Conservation (phyloP, 1,139 yeast species). For the Magnusiomyces clavatus region DNA sequence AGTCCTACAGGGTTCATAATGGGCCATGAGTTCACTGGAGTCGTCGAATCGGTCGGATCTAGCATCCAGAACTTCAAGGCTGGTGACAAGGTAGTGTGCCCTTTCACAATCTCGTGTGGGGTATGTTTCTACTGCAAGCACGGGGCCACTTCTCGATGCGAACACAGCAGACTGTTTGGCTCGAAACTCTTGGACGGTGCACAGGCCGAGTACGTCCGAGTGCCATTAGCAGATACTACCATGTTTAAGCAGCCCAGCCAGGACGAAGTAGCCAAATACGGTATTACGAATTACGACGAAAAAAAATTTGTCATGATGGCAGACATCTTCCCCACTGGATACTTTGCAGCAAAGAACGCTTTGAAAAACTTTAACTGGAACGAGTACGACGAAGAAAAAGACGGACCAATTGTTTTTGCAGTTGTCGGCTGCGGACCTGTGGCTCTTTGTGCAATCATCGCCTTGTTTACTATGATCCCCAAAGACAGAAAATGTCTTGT, state of each 20-base stretch:
- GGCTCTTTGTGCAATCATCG: slow-evolving; percentile 47
- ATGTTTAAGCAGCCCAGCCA: slow-evolving; percentile 38
- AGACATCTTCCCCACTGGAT: slow-evolving; percentile 61
- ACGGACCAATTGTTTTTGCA: slow-evolving; percentile 22
- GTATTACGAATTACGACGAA: slow-evolving; percentile 28
- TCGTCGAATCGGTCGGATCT: slow-evolving; percentile 58
- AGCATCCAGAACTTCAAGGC: slow-evolving; percentile 52
- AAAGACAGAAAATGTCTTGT: slow-evolving; percentile 35
- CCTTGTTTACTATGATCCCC: slow-evolving; percentile 35
- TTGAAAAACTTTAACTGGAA: slow-evolving; percentile 33
- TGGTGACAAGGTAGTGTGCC: slow-evolving; percentile 68
- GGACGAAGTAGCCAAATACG: no score
- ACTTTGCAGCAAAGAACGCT: slow-evolving; percentile 48
- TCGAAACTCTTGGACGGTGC: slow-evolving; percentile 49
- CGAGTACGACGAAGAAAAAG: slow-evolving; percentile 8
- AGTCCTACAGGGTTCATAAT: slow-evolving; percentile 51
- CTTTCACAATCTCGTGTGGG: slow-evolving; percentile 52
- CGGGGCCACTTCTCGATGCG: slow-evolving; percentile 49
- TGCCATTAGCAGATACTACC: slow-evolving; percentile 50
- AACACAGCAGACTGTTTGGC: slow-evolving; percentile 47
- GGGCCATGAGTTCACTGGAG: slow-evolving; percentile 74
- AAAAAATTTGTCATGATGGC: slow-evolving; percentile 52
- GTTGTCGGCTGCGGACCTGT: slow-evolving; percentile 64
- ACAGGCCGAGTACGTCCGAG: slow-evolving; percentile 52
- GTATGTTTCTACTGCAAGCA: slow-evolving; percentile 47